These are phyloP conservation scores for Ruellia speciosa DNA, from an alignment of 305 asterid genomes.

Conservation along the genomic window DNA sequence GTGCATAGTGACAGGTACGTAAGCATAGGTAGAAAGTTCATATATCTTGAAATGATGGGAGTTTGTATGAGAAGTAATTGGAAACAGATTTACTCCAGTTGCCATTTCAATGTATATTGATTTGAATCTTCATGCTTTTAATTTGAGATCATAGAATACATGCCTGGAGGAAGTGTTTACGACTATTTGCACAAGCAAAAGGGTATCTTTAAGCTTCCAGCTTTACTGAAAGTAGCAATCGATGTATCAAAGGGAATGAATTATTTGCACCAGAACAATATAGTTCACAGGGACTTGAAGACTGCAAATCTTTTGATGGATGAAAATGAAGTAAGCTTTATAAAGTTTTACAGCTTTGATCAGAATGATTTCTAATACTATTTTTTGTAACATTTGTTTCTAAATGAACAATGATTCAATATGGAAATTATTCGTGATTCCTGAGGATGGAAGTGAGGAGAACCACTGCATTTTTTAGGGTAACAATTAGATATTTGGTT, in stretches of 20 bases:
- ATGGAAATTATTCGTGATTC: too few species aligned
- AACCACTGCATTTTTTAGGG: too few species aligned
- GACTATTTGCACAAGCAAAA: conserved; percentile 80
- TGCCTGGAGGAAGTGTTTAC: conserved; percentile 90
- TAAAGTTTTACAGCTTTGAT: conserved; percentile 2
- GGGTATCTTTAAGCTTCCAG: conserved; percentile 72
- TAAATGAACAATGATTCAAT: too few species aligned
- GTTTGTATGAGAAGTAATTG: too few species aligned
- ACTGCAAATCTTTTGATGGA: conserved; percentile 89
- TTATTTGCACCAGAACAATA: conserved; percentile 86
- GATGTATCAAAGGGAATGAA: conserved; percentile 87
- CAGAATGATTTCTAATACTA: too few species aligned
- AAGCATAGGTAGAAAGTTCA: conserved; percentile 13
- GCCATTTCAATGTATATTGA: conserved; percentile 8
- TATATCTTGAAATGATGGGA: not conserved
- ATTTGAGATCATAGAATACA: conserved; percentile 45
- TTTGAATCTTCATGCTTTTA: conserved; percentile 6
- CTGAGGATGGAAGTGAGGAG: too few species aligned
- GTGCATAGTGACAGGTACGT: conserved; percentile 82
- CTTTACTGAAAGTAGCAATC: conserved; percentile 70
- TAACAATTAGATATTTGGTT: too few species aligned
- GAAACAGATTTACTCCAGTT: not conserved
- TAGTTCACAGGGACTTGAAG: conserved; percentile 83
- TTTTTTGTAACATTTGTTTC: too few species aligned
- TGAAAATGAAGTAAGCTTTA: conserved; percentile 58